A percentile compares a stretch with the other conserved stretches of the same genome.
These are phyloP conservation scores for Pichia thaimueangensis DNA, from an alignment of 805 yeast genomes.

Conservation along the genomic window DNA sequence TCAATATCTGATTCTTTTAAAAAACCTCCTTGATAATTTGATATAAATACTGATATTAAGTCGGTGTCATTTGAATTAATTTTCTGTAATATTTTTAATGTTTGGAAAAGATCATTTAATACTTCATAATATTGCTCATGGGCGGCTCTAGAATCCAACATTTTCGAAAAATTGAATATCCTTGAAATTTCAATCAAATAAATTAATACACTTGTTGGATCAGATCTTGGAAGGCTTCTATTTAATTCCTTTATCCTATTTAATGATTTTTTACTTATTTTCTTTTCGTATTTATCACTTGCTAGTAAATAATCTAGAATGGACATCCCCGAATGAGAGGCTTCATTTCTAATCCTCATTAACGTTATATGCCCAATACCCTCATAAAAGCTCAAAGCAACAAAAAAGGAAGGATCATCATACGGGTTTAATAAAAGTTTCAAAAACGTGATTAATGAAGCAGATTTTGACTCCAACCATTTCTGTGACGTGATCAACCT, in stretches of 20 bases:
- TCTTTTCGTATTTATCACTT: conserved; percentile 9
- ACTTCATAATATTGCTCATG: conserved; percentile 22
- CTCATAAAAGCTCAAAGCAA: conserved; percentile 20
- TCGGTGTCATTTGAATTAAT: conserved; percentile 21
- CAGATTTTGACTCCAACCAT: conserved; percentile 44
- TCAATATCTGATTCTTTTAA: conserved; percentile 25
- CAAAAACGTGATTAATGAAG: conserved; percentile 43
- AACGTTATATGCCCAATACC: conserved; percentile 20
- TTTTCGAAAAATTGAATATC: conserved; percentile 32
- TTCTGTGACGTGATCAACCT: conserved; percentile 39
- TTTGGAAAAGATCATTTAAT: conserved; percentile 32
- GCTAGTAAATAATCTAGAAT: conserved; percentile 20
- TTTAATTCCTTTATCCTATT: not conserved
- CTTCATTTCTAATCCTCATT: conserved; percentile 16
- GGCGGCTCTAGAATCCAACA: conserved; percentile 14
- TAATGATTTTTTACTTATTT: not conserved
- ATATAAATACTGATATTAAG: conserved; percentile 36
- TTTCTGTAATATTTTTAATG: conserved; percentile 22
- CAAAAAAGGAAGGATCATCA: conserved; percentile 24
- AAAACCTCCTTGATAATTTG: conserved; percentile 26
- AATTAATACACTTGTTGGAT: conserved; percentile 34
- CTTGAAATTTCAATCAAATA: conserved; percentile 29
- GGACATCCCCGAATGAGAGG: conserved; percentile 18
- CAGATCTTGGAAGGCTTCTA: conserved; percentile 20
- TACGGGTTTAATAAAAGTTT: conserved; percentile 33